Percentiles rank a stretch among this genome's conserved stretches.
These are phyloP conservation scores for Rhynchospora breviuscula DNA, from an alignment of 176 grass and related monocot genomes.

Conservation along the genomic window DNA sequence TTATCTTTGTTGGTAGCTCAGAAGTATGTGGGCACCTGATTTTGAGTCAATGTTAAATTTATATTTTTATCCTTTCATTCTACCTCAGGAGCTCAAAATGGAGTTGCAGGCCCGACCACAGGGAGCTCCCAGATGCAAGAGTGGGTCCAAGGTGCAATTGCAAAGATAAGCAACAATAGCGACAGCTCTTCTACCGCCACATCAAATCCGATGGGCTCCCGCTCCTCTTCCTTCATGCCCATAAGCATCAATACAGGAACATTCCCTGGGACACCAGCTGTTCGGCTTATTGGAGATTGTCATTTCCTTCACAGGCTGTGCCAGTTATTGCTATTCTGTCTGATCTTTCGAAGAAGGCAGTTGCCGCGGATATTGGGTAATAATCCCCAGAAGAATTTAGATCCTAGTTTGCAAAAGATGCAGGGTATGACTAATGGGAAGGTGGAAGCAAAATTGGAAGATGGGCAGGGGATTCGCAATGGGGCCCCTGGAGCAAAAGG, in stretches of 20 bases:
- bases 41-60: neutral
- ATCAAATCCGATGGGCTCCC: conserved; percentile 67
- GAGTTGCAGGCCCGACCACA: conserved; percentile 39
- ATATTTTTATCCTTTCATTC: neutral
- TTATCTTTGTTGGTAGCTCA: conserved; percentile 15
- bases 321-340: conserved; percentile 85
- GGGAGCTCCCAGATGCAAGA: conserved; percentile 98
- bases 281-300: conserved; percentile 94
- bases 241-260: conserved; percentile 98
- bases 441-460: conserved; percentile 68
- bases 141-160: conserved; percentile 98
- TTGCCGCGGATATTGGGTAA: conserved; percentile 43
- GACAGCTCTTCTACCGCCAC: conserved; percentile 70
- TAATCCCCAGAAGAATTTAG: conserved; percentile 61
- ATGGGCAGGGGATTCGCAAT: conserved; percentile 43
- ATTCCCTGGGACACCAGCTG: conserved; percentile 97
- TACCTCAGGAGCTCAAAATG: conserved; percentile 70
- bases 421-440: conserved; percentile 68
- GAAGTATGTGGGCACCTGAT: neutral
- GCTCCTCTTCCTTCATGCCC: conserved; percentile 81
- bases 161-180: conserved; percentile 91
- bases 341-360: conserved; percentile 88
- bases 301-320: conserved; percentile 97
- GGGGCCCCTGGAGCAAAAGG: conserved; percentile 58
- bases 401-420: conserved; percentile 62